Conservation (phyloP, 108 stramenopile species). For the Phaeodactylum tricornutum region DNA sequence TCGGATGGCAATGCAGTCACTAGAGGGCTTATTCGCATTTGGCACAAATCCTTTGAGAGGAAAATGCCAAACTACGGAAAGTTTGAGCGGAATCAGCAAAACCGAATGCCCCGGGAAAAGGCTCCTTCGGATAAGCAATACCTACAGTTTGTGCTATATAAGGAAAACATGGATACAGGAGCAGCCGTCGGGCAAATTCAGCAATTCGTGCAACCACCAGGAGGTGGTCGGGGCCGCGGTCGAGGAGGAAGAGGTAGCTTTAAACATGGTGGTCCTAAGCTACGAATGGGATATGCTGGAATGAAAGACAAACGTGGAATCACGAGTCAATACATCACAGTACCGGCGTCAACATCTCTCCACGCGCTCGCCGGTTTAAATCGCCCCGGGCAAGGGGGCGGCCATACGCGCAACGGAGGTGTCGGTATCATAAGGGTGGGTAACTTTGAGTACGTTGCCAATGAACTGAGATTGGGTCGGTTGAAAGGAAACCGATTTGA, state of each 20-base stretch:
- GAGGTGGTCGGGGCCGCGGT: conserved; percentile 6
- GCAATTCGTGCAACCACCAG: conserved; percentile 18
- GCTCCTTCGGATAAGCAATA: conserved; percentile 19
- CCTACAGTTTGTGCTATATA: conserved; percentile 80
- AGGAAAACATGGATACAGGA: conserved; percentile 82
- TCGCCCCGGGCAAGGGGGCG: conserved; percentile 30
- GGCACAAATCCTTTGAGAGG: conserved; percentile 54
- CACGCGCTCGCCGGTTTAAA: conserved; percentile 12
- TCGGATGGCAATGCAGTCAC: too few relatives aligned
- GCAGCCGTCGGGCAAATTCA: conserved; percentile 65
- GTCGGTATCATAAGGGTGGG: conserved; percentile 53
- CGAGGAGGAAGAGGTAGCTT: conserved; percentile 15
- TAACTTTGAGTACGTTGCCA: conserved; percentile 55
- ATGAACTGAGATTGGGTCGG: conserved; percentile 60
- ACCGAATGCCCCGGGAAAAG: conserved; percentile 19
- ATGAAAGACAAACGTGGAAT: conserved; percentile 92
- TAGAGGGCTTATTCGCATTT: conserved; percentile 66
- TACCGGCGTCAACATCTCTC: conserved; percentile 3
- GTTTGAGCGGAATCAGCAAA: conserved; percentile 18
- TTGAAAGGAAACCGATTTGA: conserved; percentile 86
- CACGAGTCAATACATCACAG: conserved; percentile 80
- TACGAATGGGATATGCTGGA: conserved; percentile 67
- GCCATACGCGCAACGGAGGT: conserved; percentile 44
- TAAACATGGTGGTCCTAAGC: conserved; percentile 1
- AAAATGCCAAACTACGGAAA: conserved; percentile 64